Base-by-base conservation (phyloP, 2,329 filamentous ascomycete genomes). In the Epichloe hybrida region DNA sequence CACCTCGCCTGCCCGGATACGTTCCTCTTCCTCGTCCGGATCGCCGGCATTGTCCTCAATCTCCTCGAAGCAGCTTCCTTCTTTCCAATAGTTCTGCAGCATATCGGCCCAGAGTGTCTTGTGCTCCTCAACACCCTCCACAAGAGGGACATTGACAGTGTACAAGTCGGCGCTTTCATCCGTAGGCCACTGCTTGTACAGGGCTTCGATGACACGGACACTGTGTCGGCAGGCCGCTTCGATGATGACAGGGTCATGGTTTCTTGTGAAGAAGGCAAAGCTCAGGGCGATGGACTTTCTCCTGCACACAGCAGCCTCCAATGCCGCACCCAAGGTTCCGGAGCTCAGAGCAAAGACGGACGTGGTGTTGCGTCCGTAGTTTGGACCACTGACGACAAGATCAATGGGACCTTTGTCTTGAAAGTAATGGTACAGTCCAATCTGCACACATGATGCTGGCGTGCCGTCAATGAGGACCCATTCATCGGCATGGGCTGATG, bases 51-150 rank as follows among this genome's bases (percentile, higher is more conserved):
- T 76, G 45, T 82, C 79, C 48, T 85, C 82, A 34, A 91, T 75
- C 63, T 88, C 89, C 59, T 88, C 76, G 66, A 96, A 97, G 62
- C 88, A 95, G 52, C 86, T 86, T 3, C 86, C 87, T n/a, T 77
- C 75, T 20, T 73, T 74, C 93, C 93, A 98, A 62, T 84, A 83
- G 66, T 97, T 98, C 69, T 95, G 88, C 61, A 97, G 70, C 76
- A 96, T 85, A 54, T 80, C 72, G 2, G 93, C 91, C 70, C 83
- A 95, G n/a, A 93, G 61, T 4, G 90, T 81, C 68, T 86, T 88
- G 50, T 77, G 75, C 17, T 71, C 64, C 57, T 83, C 83, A 1
- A 96, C 80, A 5, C 81, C 84, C 53, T 86, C 83, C 13, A 93
- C 76, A 11, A 97, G 72, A 20, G 93, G 91, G 8, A 97, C 84